Percentiles rank a stretch among this genome's conserved stretches.
Conservation (phyloP, 2,329 filamentous ascomycete genomes). For the Cladophialophora bantiana region DNA sequence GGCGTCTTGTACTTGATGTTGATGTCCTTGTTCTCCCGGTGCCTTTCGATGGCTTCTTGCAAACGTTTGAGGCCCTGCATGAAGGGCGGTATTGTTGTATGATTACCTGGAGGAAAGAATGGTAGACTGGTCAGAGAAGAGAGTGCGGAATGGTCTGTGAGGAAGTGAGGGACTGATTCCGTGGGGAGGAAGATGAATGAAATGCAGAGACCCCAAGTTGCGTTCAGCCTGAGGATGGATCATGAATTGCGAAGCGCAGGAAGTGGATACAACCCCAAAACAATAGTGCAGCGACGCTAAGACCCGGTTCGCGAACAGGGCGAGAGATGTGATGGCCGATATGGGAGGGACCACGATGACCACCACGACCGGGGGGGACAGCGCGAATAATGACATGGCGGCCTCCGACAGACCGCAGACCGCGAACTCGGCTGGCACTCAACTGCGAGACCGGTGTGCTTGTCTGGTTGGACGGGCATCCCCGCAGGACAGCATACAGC, state of each 20-base stretch:
- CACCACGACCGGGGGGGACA: background rate
- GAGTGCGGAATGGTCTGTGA: slow-evolving; percentile 40
- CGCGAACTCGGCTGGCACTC: background rate
- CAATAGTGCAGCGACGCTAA: slow-evolving; percentile 21
- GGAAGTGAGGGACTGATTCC: slow-evolving; percentile 35
- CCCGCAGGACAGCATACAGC: slow-evolving; percentile 8
- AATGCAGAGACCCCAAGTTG: slow-evolving; percentile 12
- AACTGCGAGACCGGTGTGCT: background rate
- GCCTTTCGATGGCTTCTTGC: slow-evolving; percentile 39
- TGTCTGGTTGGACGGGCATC: slow-evolving; percentile 2
- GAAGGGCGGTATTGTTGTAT: slow-evolving; percentile 33
- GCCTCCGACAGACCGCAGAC: slow-evolving; percentile 26
- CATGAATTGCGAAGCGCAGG: slow-evolving; percentile 10
- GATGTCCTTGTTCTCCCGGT: slow-evolving; percentile 42
- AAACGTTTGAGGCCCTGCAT: slow-evolving; percentile 41
- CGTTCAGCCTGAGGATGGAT: slow-evolving; percentile 1
- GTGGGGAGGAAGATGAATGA: slow-evolving; percentile 36
- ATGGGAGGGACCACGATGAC: slow-evolving; percentile 1
- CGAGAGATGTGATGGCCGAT: background rate
- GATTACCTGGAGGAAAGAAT: slow-evolving; percentile 30
- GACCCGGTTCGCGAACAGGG: slow-evolving; percentile 7
- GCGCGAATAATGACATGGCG: slow-evolving; percentile 14
- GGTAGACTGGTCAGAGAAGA: slow-evolving; percentile 26
- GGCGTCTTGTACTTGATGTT: slow-evolving; percentile 42
- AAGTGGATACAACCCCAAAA: slow-evolving; percentile 15